Base-by-base conservation (phyloP, 2,329 filamentous ascomycete species). In the Alternaria burnsii region DNA sequence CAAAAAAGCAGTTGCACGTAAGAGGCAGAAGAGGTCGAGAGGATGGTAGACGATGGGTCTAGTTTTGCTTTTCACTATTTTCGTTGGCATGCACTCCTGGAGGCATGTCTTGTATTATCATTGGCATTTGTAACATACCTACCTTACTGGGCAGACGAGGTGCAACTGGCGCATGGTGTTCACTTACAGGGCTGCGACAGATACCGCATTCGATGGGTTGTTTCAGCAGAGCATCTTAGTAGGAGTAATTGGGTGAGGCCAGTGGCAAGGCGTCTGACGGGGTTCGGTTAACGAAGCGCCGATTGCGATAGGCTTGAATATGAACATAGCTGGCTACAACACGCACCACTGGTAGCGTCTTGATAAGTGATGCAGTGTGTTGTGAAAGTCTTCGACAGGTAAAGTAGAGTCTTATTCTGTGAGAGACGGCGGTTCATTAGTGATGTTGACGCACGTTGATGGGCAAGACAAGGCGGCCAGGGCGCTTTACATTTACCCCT, bases 1-100 rank as follows among this genome's bases (percentile, higher is more conserved):
- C 18, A 71, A 72, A 51, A 75, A 73, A 58, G 72, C 67, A 18
- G 66, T 68, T 2, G 72, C 68, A 9, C 69, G 70, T 32, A 76
- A 74, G 55, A 71, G 70, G 63, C 74, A 76, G 66, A 76, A 68
- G 59, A 62, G 69, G 43, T 68, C 71, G 44, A 70, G 68, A 32
- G 68, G 66, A 20, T 70, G 68, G 59, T 72, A 66, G 47, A 41
- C n/a, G 28, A 52, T 36, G 18, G 24, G 24, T 18, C 20, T 53
- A 34, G 20, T 54, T 42, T 52, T 24, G 53, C 52, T 18, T 55
- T 52, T 57, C 14, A 30, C 55, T 43, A 32, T 59, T 47, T 57
- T 67, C 62, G 55, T 58, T 53, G 36, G 34, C 56, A 43, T 55
- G 52, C 52, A 55, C 59, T 47, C 43, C 54, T 52, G 36, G 53